Conservation (phyloP, 2,329 filamentous ascomycete genomes). For the Pseudogymnoascus sp. region DNA sequence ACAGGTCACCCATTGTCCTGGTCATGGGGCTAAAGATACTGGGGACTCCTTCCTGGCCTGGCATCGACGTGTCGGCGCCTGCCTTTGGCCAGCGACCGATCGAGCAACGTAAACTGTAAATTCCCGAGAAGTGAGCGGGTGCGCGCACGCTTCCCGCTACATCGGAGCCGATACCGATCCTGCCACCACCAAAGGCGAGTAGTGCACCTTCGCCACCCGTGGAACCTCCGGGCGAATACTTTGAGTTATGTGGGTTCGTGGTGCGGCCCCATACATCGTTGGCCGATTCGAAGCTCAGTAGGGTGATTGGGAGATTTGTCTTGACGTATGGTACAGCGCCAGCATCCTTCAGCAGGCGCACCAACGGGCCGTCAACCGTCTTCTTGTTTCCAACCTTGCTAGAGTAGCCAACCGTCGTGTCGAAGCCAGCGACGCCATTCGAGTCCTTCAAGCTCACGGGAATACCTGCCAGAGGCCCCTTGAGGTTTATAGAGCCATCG, state of each 20-base stretch:
- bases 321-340: constrained; percentile 89
- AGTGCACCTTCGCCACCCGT: constrained; percentile 68
- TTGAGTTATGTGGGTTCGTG: constrained; percentile 75
- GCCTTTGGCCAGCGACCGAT: constrained; percentile 86
- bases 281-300: constrained; percentile 31
- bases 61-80: constrained; percentile 80
- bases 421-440: constrained; percentile 75
- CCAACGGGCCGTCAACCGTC: constrained; percentile 67
- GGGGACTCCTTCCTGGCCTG: constrained; percentile 83
- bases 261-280: constrained; percentile 74
- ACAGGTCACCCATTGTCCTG: constrained; percentile 72
- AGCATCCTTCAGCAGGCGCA: constrained; percentile 75
- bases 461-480: constrained; percentile 79
- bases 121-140: constrained; percentile 84
- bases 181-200: constrained; percentile 69
- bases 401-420: constrained; percentile 77
- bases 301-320: constrained; percentile 80
- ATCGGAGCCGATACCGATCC: constrained; percentile 86
- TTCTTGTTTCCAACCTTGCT: constrained; percentile 62
- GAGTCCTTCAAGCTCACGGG: constrained; percentile 80
- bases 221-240: constrained; percentile 82
- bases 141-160: constrained; percentile 83
- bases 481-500: constrained; percentile 57
- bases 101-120: constrained; percentile 80
- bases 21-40: constrained; percentile 92